These are phyloP conservation scores for Diatrype stigma DNA, from an alignment of 2,329 filamentous ascomycete genomes.

Conservation along the genomic window DNA sequence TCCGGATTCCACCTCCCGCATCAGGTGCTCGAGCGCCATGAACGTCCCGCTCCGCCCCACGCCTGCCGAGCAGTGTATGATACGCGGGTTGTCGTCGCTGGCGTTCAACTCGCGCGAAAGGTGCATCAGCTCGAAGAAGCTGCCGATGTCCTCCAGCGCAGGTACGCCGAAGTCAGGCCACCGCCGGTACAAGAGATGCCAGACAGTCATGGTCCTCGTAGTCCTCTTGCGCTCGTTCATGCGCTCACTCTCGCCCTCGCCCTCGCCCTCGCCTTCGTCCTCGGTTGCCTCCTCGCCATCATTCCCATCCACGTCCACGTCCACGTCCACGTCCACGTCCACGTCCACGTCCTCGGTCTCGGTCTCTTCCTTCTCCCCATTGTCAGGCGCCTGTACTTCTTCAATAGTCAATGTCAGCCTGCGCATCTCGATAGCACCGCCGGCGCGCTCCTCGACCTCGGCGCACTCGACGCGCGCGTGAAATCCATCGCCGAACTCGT, in stretches of 20 bases:
- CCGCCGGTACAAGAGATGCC: conserved; percentile 78
- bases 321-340: neutral
- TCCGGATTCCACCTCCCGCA: conserved; percentile 75
- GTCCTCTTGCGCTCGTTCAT: neutral
- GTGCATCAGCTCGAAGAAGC: conserved; percentile 65
- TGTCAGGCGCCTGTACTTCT: neutral
- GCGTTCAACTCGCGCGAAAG: conserved; percentile 59
- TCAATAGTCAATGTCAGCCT: conserved; percentile 45
- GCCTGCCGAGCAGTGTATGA: conserved; percentile 85
- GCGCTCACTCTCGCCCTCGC: neutral
- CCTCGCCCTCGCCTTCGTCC: conserved; percentile 34
- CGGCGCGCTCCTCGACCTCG: conserved; percentile 49
- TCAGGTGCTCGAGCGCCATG: conserved; percentile 88
- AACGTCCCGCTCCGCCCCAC: conserved; percentile 94
- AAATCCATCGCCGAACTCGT: conserved; percentile 64
- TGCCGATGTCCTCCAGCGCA: conserved; percentile 59
- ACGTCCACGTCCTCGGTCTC: neutral
- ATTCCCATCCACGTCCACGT: conserved; percentile 39
- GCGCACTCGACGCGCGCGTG: conserved; percentile 66
- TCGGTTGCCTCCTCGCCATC: too few species aligned
- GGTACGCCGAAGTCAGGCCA: conserved; percentile 93
- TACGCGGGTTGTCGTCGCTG: conserved; percentile 63
- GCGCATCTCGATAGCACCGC: conserved; percentile 66
- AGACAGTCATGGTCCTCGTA: conserved; percentile 42
- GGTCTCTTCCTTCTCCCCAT: neutral